These are phyloP conservation scores for Blastocrithidia nonstop DNA, from an alignment of 208 protist species.

Conservation along the genomic window DNA sequence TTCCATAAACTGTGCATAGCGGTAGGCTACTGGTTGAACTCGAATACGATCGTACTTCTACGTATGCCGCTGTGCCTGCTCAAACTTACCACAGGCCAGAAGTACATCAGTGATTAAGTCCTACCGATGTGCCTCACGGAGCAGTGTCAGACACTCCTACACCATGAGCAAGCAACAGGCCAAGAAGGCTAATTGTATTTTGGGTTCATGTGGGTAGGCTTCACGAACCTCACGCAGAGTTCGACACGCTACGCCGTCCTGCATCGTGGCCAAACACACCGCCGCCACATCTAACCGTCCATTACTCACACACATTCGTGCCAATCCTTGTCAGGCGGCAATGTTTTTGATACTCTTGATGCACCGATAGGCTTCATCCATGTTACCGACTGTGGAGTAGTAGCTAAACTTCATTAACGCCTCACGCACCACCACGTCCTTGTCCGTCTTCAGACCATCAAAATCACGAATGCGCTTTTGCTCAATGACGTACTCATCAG, in stretches of 20 bases:
- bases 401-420: conserved; percentile 94
- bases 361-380: conserved; percentile 94
- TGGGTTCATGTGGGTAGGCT: conserved; percentile 70
- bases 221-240: conserved; percentile 72
- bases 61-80: conserved; percentile 83
- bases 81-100: conserved; percentile 87
- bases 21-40: conserved; percentile 85
- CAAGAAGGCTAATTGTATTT: conserved; percentile 86
- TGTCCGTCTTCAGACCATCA: conserved; percentile 81
- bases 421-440: conserved; percentile 75
- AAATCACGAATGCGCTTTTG: conserved; percentile 87
- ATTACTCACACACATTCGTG: conserved; percentile 90
- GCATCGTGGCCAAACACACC: conserved; percentile 91
- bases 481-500: conserved; percentile 82
- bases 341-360: conserved; percentile 90
- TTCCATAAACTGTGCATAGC: conserved; percentile 91
- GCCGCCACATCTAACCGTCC: conserved; percentile 88
- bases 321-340: conserved; percentile 91
- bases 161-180: conserved; percentile 90
- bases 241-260: conserved; percentile 80
- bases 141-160: conserved; percentile 82
- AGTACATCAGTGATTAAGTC: conserved; percentile 91
- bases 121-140: conserved; percentile 69
- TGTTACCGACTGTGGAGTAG: conserved; percentile 92
- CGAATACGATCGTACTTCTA: conserved; percentile 87